Conservation (phyloP, 768 basidiomycete genomes). For the Boletus fagicola region DNA sequence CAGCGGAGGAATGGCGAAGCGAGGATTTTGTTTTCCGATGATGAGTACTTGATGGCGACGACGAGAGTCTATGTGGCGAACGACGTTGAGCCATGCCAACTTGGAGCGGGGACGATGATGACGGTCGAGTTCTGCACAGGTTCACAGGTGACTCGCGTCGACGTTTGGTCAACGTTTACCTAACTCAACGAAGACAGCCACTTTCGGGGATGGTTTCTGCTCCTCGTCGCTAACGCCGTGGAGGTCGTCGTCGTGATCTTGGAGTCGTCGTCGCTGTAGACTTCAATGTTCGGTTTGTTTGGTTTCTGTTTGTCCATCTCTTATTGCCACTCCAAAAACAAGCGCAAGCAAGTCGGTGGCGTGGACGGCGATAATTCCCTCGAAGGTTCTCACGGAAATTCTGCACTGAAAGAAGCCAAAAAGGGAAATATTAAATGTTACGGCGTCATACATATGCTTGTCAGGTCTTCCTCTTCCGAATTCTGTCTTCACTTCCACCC, state of each 20-base stretch:
- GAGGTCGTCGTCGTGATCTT: conserved; percentile 23
- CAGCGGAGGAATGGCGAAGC: conserved; percentile 39
- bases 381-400: conserved; percentile 8
- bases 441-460: not conserved
- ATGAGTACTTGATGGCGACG: conserved; percentile 25
- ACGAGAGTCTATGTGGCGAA: conserved; percentile 45
- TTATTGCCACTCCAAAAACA: conserved; percentile 31
- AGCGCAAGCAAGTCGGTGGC: conserved; percentile 26
- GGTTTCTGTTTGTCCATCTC: conserved; percentile 27
- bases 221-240: conserved; percentile 22
- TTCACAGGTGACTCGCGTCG: conserved; percentile 13
- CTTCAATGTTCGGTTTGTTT: conserved; percentile 31
- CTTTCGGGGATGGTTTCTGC: conserved; percentile 1
- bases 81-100: conserved; percentile 43
- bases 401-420: not conserved
- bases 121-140: conserved; percentile 11
- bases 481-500: conserved; percentile 1
- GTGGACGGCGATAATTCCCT: conserved; percentile 2
- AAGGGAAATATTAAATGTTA: conserved; percentile 1
- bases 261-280: conserved; percentile 32
- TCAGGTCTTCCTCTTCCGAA: not conserved
- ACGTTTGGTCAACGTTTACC: conserved; percentile 3
- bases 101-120: conserved; percentile 18
- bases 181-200: not conserved
- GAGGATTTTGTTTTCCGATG: conserved; percentile 29